Base-by-base conservation (phyloP, 257 asterid genomes). In the Voacanga thouarsii region DNA sequence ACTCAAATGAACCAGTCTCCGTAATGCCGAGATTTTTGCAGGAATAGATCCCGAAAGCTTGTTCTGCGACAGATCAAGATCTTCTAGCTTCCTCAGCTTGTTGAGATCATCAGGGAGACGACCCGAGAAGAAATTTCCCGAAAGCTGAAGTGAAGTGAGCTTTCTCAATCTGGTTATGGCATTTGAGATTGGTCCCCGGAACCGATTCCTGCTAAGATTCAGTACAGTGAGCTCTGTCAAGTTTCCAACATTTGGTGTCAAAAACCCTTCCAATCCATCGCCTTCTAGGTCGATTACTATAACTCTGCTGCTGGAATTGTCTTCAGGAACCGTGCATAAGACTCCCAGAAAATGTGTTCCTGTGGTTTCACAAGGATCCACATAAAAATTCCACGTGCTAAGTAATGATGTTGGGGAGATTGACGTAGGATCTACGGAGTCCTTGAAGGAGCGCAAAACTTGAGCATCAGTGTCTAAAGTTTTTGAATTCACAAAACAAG, bases 221-320 rank as follows among this genome's bases (percentile, higher is more conserved):
- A 89, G 51, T 12, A 26, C 1, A 4, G 76, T 83, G 53, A 89
- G 88, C 69, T 87, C 88, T 0, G 90, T 69, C 9, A 88, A 76
- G 78, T 83, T 83, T 26, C 90, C 92, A 18, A 86, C 70, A 6
- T 71, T 51, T 4, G 90, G 86, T 28, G 86, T 78, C 51, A 89
- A 61, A 76, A 87, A 89, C 4, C 92, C 89, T 71, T 89, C 92
- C 10, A 89, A 76, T 26, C 85, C 88, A 21, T 89, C 92, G 7
- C 85, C 90, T 73, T 89, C 90, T 4, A 89, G 85, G 61, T 85
- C 83, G 26, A 89, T 81, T 61, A 45, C 88, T 0, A 75, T 64
- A 18, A 89, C 75, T 11, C 88, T 81, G 76, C 80, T 68, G 66
- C 84, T 72, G 51, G 87, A 60, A 43, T 86, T 89, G 70, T 72